Evolutionary conservation across 768 basidiomycete genomes (phyloP).

Genomic region (Mrakia frigida): DNA sequence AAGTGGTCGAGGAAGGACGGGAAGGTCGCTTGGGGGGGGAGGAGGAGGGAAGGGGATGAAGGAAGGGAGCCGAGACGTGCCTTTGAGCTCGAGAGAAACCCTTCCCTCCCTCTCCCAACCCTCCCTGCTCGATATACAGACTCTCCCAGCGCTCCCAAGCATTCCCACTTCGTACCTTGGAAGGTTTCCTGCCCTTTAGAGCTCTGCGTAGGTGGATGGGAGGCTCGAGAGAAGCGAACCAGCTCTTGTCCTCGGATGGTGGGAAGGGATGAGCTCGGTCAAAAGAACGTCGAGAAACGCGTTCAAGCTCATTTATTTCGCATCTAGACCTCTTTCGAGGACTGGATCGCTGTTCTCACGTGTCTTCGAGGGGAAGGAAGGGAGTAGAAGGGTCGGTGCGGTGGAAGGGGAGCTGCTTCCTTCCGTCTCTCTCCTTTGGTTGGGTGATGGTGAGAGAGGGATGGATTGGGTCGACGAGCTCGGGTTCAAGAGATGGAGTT

Average conservation of each 20-base stretch:
- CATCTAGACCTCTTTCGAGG: not conserved
- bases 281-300: not conserved
- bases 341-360: not conserved
- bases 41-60: not conserved
- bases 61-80: not conserved
- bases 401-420: not conserved
- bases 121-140: not conserved
- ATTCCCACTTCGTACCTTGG: not conserved
- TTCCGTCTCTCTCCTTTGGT: too few relatives aligned
- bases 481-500: not conserved
- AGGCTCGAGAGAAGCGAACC: not conserved
- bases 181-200: not conserved
- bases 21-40: not conserved
- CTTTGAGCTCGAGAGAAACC: not conserved
- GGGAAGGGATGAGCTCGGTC: not conserved
- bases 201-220: not conserved
- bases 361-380: not conserved
- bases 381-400: not conserved
- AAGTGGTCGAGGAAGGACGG: not conserved
- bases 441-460: not conserved
- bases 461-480: not conserved
- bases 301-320: not conserved
- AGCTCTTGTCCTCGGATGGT: not conserved
- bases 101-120: not conserved
- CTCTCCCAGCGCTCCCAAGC: not conserved